Evolutionary conservation across 1,284 basidiomycete genomes (phyloP).

Genomic region (Ustilago lituana): DNA sequence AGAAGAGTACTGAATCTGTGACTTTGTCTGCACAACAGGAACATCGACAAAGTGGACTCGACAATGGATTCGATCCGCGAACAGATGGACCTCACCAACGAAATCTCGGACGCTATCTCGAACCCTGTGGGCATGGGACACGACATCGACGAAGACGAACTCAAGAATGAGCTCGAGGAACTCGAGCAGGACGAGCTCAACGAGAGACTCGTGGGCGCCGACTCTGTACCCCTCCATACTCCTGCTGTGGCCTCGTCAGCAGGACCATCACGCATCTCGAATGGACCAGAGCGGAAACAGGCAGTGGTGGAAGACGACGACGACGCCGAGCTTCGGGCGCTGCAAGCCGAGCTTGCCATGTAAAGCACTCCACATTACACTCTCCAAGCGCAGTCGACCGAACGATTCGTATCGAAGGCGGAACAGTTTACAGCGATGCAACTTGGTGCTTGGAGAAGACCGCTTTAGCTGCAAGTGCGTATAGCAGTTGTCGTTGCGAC

Average conservation of each 20-base stretch:
- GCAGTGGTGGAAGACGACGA: slow-evolving; percentile 85
- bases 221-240: slow-evolving; percentile 86
- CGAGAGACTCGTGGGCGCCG: slow-evolving; percentile 84
- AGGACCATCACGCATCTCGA: slow-evolving; percentile 43
- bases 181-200: slow-evolving; percentile 92
- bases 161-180: slow-evolving; percentile 84
- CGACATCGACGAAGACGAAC: slow-evolving; percentile 81
- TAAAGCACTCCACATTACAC: slow-evolving; percentile 7
- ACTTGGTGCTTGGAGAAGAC: no score
- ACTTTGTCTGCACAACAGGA: slow-evolving; percentile 73
- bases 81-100: slow-evolving; percentile 92
- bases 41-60: slow-evolving; percentile 88
- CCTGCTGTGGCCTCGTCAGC: slow-evolving; percentile 66
- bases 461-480: no score
- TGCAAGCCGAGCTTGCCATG: slow-evolving; percentile 79
- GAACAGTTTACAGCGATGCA: no score
- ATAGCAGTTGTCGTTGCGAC: no score
- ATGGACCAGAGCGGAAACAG: slow-evolving; percentile 68
- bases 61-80: slow-evolving; percentile 91
- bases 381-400: no score
- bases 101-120: slow-evolving; percentile 94
- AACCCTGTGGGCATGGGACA: slow-evolving; percentile 77
- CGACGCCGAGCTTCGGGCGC: slow-evolving; percentile 86
- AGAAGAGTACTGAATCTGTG: background rate
- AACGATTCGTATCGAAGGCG: no score